These are phyloP conservation scores for Gentiana straminea DNA, from an alignment of 257 asterid genomes.

Conservation along the genomic window DNA sequence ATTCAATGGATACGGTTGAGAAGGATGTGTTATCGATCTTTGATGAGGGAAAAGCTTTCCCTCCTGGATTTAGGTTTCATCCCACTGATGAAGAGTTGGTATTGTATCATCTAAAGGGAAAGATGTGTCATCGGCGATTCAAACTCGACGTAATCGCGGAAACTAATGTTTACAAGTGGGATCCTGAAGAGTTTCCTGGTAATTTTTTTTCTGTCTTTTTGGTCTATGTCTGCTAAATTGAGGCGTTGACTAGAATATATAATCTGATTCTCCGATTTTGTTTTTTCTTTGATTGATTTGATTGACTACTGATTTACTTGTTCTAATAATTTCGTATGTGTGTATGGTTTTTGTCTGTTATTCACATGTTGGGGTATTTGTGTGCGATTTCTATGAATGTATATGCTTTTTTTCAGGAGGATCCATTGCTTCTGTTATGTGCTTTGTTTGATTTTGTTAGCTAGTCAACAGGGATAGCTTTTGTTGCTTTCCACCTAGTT, in stretches of 20 bases:
- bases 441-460: too few species aligned
- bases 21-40: conserved; percentile 22
- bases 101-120: conserved; percentile 59
- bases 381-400: too few species aligned
- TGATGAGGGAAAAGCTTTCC: conserved; percentile 27
- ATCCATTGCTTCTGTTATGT: too few species aligned
- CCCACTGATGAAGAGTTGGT: conserved; percentile 91
- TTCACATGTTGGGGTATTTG: too few species aligned
- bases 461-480: too few species aligned
- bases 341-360: too few species aligned
- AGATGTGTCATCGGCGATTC: conserved; percentile 49
- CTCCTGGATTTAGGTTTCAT: conserved; percentile 90
- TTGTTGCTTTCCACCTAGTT: too few species aligned
- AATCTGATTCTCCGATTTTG: not conserved
- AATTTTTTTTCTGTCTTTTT: not conserved
- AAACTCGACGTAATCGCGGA: conserved; percentile 51
- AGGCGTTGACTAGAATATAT: conserved; percentile 10
- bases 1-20: conserved; percentile 15
- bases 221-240: not conserved
- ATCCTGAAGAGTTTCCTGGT: conserved; percentile 91
- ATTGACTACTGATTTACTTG: not conserved
- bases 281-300: not conserved
- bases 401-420: too few species aligned
- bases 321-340: not conserved
- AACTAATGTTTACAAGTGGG: conserved; percentile 75